These are phyloP conservation scores for Taxillus chinensis DNA, from an alignment of 164 flowering plant genomes.

Conservation along the genomic window DNA sequence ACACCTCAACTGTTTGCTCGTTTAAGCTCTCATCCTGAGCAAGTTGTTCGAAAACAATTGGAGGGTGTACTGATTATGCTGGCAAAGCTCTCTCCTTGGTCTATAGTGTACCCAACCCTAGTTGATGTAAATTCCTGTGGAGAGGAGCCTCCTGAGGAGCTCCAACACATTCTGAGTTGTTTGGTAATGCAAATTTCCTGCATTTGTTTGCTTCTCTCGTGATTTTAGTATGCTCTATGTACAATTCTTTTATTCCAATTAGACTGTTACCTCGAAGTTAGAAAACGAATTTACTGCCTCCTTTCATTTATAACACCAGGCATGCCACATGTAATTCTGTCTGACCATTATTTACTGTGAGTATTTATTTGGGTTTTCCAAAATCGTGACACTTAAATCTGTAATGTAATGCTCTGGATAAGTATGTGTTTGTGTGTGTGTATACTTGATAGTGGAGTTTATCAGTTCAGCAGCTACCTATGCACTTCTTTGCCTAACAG, in stretches of 20 bases:
- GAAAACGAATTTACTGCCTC: no score
- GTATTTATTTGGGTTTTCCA: no score
- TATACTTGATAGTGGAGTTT: no score
- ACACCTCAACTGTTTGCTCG: conserved; percentile 96
- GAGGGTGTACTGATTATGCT: conserved; percentile 70
- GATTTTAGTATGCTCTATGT: background rate
- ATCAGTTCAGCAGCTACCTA: no score
- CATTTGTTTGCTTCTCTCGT: background rate
- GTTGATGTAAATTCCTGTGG: conserved; percentile 76
- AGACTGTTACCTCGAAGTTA: no score
- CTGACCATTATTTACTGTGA: no score
- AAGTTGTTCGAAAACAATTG: conserved; percentile 64
- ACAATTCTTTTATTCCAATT: background rate
- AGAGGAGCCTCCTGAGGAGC: conserved; percentile 80
- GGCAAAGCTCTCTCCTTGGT: conserved; percentile 85
- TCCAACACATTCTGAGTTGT: conserved; percentile 64
- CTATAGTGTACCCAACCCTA: conserved; percentile 83
- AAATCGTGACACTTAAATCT: no score
- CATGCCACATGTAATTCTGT: background rate
- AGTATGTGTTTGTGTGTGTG: no score
- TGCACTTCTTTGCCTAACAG: no score
- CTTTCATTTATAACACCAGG: background rate
- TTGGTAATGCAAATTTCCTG: conserved; percentile 47
- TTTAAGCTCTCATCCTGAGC: conserved; percentile 82
- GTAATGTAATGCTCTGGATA: no score